phyloP scores from a whole-genome alignment of 106 monocot genomes.

The Dioscorea dumetorum region DNA sequence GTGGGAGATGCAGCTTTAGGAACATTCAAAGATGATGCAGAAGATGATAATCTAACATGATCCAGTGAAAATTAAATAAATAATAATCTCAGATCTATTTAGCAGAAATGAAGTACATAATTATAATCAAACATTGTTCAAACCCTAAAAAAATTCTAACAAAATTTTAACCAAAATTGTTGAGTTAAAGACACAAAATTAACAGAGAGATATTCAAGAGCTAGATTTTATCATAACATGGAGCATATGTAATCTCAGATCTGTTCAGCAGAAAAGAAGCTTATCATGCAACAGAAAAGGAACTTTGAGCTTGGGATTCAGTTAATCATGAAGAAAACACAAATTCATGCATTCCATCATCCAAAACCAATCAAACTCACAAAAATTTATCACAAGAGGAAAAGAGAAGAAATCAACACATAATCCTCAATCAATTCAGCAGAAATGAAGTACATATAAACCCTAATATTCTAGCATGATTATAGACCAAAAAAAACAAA shows the following conservation, averaged over 20 bases:
- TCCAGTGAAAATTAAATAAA: neutral
- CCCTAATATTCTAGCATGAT: no score
- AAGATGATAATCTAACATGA: constrained; percentile 34
- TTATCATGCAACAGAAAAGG: neutral
- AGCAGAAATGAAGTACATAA: neutral
- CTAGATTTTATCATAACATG: no score
- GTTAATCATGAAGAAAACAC: neutral
- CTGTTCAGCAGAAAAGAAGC: no score
- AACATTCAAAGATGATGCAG: constrained; percentile 28
- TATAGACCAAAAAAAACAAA: no score
- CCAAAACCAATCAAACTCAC: neutral
- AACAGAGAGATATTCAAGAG: neutral
- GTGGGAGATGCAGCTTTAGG: constrained; percentile 52
- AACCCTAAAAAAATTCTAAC: neutral
- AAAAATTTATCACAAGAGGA: no score
- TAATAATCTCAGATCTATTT: neutral
- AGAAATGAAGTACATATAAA: no score
- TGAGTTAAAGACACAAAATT: neutral
- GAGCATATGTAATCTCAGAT: no score
- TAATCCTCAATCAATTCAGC: no score
- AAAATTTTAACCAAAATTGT: neutral
- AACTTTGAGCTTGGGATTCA: neutral
- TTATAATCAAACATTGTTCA: neutral
- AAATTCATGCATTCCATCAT: neutral
- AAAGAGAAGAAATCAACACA: no score